A percentile compares a stretch with the other conserved stretches of the same genome.
Evolutionary conservation across 306 rosid genomes (phyloP).

Genomic region (Casuarina equisetifolia): DNA sequence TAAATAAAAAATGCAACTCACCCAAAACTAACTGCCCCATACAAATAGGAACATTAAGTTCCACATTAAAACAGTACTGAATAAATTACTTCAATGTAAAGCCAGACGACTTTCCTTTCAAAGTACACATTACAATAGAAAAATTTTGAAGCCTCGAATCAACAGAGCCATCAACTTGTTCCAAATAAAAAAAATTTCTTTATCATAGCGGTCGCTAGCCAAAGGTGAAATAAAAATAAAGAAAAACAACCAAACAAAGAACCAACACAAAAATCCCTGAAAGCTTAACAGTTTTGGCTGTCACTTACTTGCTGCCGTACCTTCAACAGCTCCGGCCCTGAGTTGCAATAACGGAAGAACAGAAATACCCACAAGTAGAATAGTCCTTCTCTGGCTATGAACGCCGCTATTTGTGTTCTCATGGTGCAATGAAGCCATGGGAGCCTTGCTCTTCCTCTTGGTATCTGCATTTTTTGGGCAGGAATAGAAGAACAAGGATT

Average conservation of each 20-base stretch:
- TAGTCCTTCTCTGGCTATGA: slow-evolving; percentile 48
- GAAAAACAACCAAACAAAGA: not conserved
- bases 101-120: not conserved
- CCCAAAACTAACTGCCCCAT: not conserved
- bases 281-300: not conserved
- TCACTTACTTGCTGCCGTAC: slow-evolving; percentile 39
- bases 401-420: slow-evolving; percentile 27
- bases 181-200: not conserved
- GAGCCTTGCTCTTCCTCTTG: slow-evolving; percentile 30
- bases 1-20: not conserved
- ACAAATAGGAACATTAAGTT: not conserved
- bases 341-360: slow-evolving; percentile 66
- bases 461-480: slow-evolving; percentile 34
- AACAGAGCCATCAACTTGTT: slow-evolving; percentile 12
- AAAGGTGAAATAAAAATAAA: not conserved
- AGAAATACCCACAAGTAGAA: slow-evolving; percentile 60
- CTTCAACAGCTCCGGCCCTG: slow-evolving; percentile 59
- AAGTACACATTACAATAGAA: not conserved
- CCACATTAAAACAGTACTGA: slow-evolving; percentile 5
- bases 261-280: not conserved
- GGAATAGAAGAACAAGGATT: slow-evolving; percentile 20
- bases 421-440: slow-evolving; percentile 36
- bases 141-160: slow-evolving; percentile 5
- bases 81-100: not conserved
- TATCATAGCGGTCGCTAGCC: not conserved